A percentile compares a stretch with the other conserved stretches of the same genome.
Conservation (phyloP, 169 alveolate genomes). For the Plasmodium knowlesi region DNA sequence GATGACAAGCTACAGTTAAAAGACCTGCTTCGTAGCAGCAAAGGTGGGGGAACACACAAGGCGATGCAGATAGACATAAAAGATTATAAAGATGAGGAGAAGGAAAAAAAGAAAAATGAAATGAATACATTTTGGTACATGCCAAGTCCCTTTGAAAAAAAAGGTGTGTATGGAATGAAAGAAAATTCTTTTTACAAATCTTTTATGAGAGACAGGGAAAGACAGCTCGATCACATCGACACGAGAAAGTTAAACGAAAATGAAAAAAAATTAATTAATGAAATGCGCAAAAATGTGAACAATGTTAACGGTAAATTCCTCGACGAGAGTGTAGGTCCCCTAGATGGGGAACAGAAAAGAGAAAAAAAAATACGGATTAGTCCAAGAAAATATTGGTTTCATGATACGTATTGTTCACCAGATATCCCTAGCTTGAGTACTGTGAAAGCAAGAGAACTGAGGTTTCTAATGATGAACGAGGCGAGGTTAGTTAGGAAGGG, state of each 20-base stretch:
- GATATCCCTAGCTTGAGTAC: slow-evolving; percentile 33
- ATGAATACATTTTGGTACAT: slow-evolving; percentile 72
- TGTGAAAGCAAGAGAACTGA: slow-evolving; percentile 40
- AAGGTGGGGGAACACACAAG: background rate
- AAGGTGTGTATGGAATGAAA: slow-evolving; percentile 74
- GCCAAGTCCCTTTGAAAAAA: slow-evolving; percentile 74
- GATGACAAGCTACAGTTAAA: slow-evolving; percentile 64
- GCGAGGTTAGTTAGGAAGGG: slow-evolving; percentile 69
- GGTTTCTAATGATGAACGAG: slow-evolving; percentile 72
- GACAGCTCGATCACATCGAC: slow-evolving; percentile 46
- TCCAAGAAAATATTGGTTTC: slow-evolving; percentile 59
- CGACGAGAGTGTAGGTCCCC: slow-evolving; percentile 7
- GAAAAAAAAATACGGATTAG: slow-evolving; percentile 42
- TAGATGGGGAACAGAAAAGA: background rate
- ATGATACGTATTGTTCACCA: slow-evolving; percentile 15
- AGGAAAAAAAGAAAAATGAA: slow-evolving; percentile 65
- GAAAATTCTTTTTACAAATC: slow-evolving; percentile 70
- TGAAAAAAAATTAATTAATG: slow-evolving; percentile 34
- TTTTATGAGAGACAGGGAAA: slow-evolving; percentile 62
- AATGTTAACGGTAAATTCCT: slow-evolving; percentile 19
- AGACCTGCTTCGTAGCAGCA: slow-evolving; percentile 1
- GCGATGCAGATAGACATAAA: slow-evolving; percentile 13
- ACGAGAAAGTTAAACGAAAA: slow-evolving; percentile 48
- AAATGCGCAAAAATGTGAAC: slow-evolving; percentile 7
- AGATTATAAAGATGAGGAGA: slow-evolving; percentile 49